Conservation (phyloP, 75 land plant species). For the Pseudotsuga menziesii region DNA sequence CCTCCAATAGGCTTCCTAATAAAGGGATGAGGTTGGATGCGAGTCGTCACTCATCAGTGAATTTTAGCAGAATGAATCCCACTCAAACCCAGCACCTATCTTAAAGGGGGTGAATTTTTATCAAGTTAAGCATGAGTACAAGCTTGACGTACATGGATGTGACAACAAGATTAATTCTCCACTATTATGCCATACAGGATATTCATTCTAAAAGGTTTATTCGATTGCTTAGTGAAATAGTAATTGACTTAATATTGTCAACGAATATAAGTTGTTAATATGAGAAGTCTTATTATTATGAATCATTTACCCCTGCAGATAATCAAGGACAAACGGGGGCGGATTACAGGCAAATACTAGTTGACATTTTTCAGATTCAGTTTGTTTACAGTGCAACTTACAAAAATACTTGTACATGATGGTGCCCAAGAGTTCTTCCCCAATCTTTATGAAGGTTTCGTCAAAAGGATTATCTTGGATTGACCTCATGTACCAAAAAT, state of each 20-base stretch:
- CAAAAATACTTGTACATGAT: not conserved
- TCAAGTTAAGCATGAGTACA: too few relatives aligned
- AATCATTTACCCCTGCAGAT: not conserved
- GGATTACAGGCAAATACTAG: not conserved
- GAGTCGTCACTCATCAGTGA: too few relatives aligned
- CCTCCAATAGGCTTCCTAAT: too few relatives aligned
- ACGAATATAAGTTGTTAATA: not conserved
- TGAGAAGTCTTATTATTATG: not conserved
- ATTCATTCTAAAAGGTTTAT: too few relatives aligned
- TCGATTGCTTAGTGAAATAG: too few relatives aligned
- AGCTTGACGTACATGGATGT: too few relatives aligned
- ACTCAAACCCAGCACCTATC: too few relatives aligned
- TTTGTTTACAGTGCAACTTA: not conserved
- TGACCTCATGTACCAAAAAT: slow-evolving; percentile 6
- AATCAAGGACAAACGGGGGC: not conserved
- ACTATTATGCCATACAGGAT: too few relatives aligned
- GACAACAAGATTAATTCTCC: too few relatives aligned
- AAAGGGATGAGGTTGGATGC: too few relatives aligned
- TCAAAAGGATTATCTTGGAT: slow-evolving; percentile 9
- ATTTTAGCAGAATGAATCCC: too few relatives aligned
- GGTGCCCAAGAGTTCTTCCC: slow-evolving; percentile 1
- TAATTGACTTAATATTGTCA: not conserved
- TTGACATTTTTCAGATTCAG: not conserved
- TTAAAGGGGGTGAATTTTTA: too few relatives aligned
- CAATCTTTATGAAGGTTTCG: not conserved